Conservation (phyloP, 2,329 filamentous ascomycete species). For the Aspergillus neotritici region DNA sequence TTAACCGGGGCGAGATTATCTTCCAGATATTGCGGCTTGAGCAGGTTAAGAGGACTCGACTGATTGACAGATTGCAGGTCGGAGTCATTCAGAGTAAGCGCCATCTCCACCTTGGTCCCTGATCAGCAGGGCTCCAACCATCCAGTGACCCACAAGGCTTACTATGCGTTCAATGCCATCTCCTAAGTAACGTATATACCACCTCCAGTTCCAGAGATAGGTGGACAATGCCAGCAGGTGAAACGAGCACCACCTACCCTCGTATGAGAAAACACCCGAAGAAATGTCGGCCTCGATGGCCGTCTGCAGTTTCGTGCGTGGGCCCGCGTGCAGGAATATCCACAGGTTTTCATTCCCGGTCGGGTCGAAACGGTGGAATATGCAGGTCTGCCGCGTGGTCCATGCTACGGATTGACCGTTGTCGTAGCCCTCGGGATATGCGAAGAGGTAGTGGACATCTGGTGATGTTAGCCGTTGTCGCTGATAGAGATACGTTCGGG, state of each 20-base stretch:
- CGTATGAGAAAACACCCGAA: background rate
- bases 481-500: background rate
- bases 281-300: slow-evolving; percentile 4
- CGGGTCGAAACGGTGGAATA: slow-evolving; percentile 14
- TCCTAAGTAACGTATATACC: slow-evolving; percentile 9
- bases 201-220: slow-evolving; percentile 12
- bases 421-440: slow-evolving; percentile 8
- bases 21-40: slow-evolving; percentile 12
- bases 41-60: background rate
- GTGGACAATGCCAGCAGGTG: slow-evolving; percentile 8
- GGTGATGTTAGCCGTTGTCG: background rate
- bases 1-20: slow-evolving; percentile 8
- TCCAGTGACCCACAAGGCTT: background rate
- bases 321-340: slow-evolving; percentile 14
- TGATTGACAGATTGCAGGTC: background rate
- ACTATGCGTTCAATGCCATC: slow-evolving; percentile 13
- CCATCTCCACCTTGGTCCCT: slow-evolving; percentile 9
- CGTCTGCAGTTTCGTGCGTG: slow-evolving; percentile 5
- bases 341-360: slow-evolving; percentile 10
- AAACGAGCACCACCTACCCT: slow-evolving; percentile 7
- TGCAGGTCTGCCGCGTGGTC: slow-evolving; percentile 14
- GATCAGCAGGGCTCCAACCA: background rate
- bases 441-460: slow-evolving; percentile 16
- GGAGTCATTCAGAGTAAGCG: slow-evolving; percentile 10
- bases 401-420: slow-evolving; percentile 1